Evolutionary conservation across 768 basidiomycete genomes (phyloP).

Genomic region (Termitomyces sp.): DNA sequence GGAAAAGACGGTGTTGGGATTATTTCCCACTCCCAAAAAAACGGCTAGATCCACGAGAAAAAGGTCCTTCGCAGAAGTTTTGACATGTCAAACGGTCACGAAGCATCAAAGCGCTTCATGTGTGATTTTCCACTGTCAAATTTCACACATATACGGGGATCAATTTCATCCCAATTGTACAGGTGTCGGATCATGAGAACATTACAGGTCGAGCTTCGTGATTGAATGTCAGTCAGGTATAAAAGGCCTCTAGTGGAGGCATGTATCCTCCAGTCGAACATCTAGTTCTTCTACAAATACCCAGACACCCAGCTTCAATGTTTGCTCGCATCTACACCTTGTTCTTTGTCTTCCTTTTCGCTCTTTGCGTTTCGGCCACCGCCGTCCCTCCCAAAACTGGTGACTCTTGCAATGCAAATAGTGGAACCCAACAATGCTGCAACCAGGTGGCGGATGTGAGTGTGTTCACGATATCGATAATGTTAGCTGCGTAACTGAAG

Average conservation of each 20-base stretch:
- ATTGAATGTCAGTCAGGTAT: background rate
- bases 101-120: background rate
- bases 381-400: no score
- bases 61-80: background rate
- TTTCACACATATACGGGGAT: background rate
- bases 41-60: background rate
- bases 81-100: background rate
- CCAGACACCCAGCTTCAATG: background rate
- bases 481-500: background rate
- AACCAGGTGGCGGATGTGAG: background rate
- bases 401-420: constrained; percentile 1
- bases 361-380: constrained; percentile 3
- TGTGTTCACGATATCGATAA: background rate
- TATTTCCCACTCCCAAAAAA: background rate
- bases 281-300: constrained; percentile 3
- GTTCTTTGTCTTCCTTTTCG: constrained; percentile 8
- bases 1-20: background rate
- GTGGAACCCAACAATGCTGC: constrained; percentile 7
- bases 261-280: background rate
- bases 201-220: background rate
- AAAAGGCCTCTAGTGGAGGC: background rate
- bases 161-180: background rate
- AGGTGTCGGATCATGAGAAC: background rate
- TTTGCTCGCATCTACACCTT: constrained; percentile 11
- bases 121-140: background rate